Conservation (phyloP, 495 filamentous ascomycete species). For the Daldinia childiae region DNA sequence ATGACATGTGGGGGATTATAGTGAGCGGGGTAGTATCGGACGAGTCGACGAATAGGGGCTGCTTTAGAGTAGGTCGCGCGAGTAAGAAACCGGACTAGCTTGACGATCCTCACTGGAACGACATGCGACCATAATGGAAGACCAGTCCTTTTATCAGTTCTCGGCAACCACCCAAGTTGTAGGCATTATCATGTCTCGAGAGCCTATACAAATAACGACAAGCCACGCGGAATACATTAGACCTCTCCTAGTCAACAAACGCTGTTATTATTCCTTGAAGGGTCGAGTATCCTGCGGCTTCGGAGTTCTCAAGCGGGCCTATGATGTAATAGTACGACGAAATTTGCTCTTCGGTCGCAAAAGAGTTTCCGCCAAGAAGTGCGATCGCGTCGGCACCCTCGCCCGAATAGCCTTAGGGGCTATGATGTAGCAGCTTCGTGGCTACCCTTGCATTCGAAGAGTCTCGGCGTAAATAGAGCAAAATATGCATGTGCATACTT, state of each 20-base stretch:
- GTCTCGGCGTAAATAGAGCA: neutral
- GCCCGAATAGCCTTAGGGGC: neutral
- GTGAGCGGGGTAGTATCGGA: constrained; percentile 39
- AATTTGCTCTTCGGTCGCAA: constrained; percentile 3
- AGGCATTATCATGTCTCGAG: neutral
- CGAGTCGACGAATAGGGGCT: constrained; percentile 37
- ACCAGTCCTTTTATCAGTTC: constrained; percentile 7
- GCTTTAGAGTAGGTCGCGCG: constrained; percentile 35
- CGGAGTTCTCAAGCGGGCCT: neutral
- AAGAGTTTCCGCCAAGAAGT: constrained; percentile 20
- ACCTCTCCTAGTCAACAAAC: neutral
- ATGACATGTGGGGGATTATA: constrained; percentile 33
- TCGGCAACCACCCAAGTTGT: constrained; percentile 5
- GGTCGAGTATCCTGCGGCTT: neutral
- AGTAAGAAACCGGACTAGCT: constrained; percentile 41
- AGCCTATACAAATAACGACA: neutral
- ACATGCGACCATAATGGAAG: constrained; percentile 34
- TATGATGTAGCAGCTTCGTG: neutral
- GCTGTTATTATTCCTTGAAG: neutral
- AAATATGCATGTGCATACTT: neutral
- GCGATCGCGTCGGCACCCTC: neutral
- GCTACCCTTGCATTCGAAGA: constrained; percentile 1
- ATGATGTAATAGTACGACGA: constrained; percentile 33
- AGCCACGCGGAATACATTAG: neutral
- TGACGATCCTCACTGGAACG: constrained; percentile 35